Evolutionary conservation across 495 filamentous ascomycete genomes (phyloP).

Genomic region (Aspergillus mulundensis): DNA sequence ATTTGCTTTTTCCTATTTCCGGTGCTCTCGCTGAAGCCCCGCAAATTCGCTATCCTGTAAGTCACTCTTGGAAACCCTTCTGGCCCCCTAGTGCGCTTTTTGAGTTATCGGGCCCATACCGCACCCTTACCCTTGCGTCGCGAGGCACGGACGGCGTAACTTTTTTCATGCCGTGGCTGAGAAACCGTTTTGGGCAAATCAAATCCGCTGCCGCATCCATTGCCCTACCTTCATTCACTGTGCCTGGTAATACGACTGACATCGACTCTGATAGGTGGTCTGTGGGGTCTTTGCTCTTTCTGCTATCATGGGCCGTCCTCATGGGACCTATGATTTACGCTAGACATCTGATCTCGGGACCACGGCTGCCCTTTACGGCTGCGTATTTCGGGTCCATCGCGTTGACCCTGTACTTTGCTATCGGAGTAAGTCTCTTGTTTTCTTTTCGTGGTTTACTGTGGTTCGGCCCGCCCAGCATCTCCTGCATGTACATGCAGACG

Average conservation of each 20-base stretch:
- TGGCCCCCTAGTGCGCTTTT: conserved; percentile 1
- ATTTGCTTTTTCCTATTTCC: conserved; percentile 88
- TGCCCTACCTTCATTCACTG: background rate
- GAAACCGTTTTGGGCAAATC: conserved; percentile 6
- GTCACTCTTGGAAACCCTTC: conserved; percentile 37
- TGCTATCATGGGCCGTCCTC: conserved; percentile 89
- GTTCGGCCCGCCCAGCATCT: background rate
- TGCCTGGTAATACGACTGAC: conserved; percentile 8
- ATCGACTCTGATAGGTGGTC: conserved; percentile 69
- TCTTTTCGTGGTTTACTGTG: background rate
- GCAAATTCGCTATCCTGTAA: conserved; percentile 96
- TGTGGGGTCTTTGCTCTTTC: conserved; percentile 83
- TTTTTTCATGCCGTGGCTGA: conserved; percentile 19
- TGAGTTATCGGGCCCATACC: background rate
- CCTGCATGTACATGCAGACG: conserved; percentile 5
- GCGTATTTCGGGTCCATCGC: conserved; percentile 95
- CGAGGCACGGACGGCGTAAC: conserved; percentile 13
- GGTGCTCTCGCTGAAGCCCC: conserved; percentile 68
- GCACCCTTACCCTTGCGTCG: background rate
- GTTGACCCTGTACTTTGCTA: conserved; percentile 84
- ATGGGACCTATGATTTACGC: conserved; percentile 83
- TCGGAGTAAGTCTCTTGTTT: conserved; percentile 65
- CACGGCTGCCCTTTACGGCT: conserved; percentile 88
- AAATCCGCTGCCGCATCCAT: conserved; percentile 12
- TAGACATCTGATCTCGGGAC: conserved; percentile 77